phyloP scores from a whole-genome alignment of 2,329 filamentous ascomycete species.

The Paracoccidioides brasiliensis region DNA sequence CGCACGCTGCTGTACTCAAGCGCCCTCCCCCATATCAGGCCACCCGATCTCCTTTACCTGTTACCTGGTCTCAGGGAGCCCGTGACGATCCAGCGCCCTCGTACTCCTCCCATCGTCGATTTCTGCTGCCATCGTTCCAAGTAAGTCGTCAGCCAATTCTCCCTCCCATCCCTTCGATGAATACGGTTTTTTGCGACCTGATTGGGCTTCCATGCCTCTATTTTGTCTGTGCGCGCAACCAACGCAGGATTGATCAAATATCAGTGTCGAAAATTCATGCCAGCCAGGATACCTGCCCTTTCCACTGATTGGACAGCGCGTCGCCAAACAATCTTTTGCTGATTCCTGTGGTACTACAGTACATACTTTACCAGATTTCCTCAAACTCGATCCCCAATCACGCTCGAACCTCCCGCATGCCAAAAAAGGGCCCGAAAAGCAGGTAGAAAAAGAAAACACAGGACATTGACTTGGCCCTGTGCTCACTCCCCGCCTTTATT shows the following conservation, averaged over 20 bases:
- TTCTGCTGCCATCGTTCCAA: background rate
- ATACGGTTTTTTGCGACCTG: background rate
- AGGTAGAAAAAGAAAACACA: background rate
- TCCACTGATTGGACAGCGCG: too few species aligned
- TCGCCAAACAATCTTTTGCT: too few species aligned
- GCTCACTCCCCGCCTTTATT: background rate
- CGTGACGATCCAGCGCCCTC: background rate
- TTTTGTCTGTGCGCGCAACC: background rate
- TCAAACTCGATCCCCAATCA: background rate
- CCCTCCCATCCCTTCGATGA: background rate
- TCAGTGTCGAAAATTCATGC: background rate
- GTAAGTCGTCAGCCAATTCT: background rate
- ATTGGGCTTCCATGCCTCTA: background rate
- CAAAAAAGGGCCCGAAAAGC: background rate
- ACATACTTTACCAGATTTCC: background rate
- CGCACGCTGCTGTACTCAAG: too few species aligned
- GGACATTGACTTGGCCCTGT: background rate
- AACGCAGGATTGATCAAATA: background rate
- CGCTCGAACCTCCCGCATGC: background rate
- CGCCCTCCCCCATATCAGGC: too few species aligned
- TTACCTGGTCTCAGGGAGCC: background rate
- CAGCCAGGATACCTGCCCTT: too few species aligned
- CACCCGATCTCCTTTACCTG: too few species aligned
- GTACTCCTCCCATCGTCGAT: background rate
- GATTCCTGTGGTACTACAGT: too few species aligned